Evolutionary conservation across 2,329 filamentous ascomycete genomes (phyloP).

Genomic region (Fusarium zealandicum): DNA sequence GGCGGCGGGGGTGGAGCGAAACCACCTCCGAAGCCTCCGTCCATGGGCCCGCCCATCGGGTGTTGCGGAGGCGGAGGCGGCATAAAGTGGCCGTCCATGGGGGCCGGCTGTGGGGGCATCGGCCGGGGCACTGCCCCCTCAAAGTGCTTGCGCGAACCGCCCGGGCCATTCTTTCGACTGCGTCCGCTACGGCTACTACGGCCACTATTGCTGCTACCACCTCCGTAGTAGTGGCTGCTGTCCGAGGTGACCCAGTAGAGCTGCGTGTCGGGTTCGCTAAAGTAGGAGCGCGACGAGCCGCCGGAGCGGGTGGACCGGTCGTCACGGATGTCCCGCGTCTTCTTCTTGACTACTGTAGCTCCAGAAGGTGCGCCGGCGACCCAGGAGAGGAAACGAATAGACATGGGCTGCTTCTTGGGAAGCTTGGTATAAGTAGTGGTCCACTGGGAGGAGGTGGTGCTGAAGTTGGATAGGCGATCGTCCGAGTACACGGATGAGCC

Average conservation of each 20-base stretch:
- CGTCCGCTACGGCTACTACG: slow-evolving; percentile 29
- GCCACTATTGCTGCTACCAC: slow-evolving; percentile 25
- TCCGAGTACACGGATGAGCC: slow-evolving; percentile 35
- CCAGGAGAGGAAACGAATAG: slow-evolving; percentile 41
- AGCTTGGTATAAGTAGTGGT: slow-evolving; percentile 36
- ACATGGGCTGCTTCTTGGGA: slow-evolving; percentile 35
- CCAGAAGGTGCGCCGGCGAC: slow-evolving; percentile 38
- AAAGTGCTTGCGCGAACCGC: slow-evolving; percentile 36
- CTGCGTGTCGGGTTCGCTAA: slow-evolving; percentile 33
- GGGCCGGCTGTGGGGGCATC: slow-evolving; percentile 23
- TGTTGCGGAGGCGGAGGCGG: slow-evolving; percentile 22
- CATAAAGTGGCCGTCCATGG: slow-evolving; percentile 24
- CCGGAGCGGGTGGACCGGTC: slow-evolving; percentile 34
- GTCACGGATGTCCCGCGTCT: slow-evolving; percentile 37
- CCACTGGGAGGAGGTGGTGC: slow-evolving; percentile 38
- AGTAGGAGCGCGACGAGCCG: slow-evolving; percentile 34
- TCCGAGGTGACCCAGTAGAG: slow-evolving; percentile 37
- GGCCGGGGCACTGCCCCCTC: slow-evolving; percentile 35
- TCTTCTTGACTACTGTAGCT: slow-evolving; percentile 40
- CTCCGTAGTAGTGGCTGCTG: slow-evolving; percentile 23
- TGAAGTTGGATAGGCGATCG: slow-evolving; percentile 27
- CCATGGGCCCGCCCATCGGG: slow-evolving; percentile 31
- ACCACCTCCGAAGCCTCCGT: slow-evolving; percentile 28
- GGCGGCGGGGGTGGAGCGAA: slow-evolving; percentile 16
- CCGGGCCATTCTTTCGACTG: slow-evolving; percentile 29